Evolutionary conservation across 768 basidiomycete species (phyloP).

Genomic region (Nidularia sp.): DNA sequence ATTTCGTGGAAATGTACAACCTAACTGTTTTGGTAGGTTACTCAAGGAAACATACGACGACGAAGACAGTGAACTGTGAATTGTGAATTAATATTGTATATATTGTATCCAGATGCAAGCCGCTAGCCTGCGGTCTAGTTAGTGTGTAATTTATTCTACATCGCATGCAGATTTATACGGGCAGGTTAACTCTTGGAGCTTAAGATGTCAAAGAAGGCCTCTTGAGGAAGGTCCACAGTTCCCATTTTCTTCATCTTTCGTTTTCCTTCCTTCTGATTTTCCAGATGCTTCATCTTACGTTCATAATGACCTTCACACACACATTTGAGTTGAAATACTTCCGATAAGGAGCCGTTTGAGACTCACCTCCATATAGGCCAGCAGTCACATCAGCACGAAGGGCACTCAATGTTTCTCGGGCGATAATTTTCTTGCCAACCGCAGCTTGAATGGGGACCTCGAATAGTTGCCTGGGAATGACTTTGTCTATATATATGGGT

Average conservation of each 20-base stretch:
- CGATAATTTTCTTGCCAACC: conserved; percentile 81
- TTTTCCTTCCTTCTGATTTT: conserved; percentile 93
- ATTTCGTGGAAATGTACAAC: not conserved
- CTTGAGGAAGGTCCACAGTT: conserved; percentile 86
- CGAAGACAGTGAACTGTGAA: conserved; percentile 84
- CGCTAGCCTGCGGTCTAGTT: not conserved
- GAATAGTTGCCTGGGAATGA: conserved; percentile 89
- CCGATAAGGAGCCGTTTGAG: conserved; percentile 5
- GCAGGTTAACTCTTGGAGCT: conserved; percentile 42
- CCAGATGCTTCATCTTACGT: conserved; percentile 84
- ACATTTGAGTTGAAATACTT: not conserved
- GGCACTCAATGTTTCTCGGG: conserved; percentile 84
- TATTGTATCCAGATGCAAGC: conserved; percentile 5
- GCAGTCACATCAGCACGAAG: conserved; percentile 91
- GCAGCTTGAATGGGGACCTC: conserved; percentile 96
- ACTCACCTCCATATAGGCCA: conserved; percentile 80
- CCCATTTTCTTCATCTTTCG: conserved; percentile 85
- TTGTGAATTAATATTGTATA: conserved; percentile 38
- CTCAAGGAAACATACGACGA: conserved; percentile 96
- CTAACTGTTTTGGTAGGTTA: conserved; percentile 40
- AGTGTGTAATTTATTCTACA: not conserved
- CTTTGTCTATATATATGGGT: conserved; percentile 55
- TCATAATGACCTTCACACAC: conserved; percentile 70
- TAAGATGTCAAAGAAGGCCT: conserved; percentile 92
- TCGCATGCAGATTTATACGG: not conserved